Evolutionary conservation across 2,329 filamentous ascomycete genomes (phyloP).

Genomic region (Botrytis deweyae): DNA sequence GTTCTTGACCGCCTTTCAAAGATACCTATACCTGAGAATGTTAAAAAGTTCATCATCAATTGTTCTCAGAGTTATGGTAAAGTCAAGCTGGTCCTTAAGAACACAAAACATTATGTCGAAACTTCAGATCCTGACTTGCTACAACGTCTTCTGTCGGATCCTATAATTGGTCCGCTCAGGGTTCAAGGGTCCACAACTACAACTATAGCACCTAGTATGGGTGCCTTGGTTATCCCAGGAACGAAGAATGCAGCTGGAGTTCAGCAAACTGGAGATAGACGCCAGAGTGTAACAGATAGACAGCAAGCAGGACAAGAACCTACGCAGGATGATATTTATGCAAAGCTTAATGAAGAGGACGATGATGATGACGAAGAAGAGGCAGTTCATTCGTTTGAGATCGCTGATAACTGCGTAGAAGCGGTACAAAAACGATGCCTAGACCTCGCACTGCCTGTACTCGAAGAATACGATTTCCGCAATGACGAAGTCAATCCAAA

Average conservation of each 20-base stretch:
- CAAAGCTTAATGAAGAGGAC: slow-evolving; percentile 73
- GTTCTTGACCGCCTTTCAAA: slow-evolving; percentile 87
- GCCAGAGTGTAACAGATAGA: slow-evolving; percentile 41
- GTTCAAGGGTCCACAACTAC: slow-evolving; percentile 69
- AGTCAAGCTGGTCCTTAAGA: slow-evolving; percentile 90
- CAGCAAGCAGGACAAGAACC: slow-evolving; percentile 51
- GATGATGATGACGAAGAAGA: slow-evolving; percentile 81
- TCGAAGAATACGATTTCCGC: slow-evolving; percentile 97
- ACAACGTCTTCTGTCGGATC: slow-evolving; percentile 81
- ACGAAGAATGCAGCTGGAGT: slow-evolving; percentile 91
- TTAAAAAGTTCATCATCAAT: slow-evolving; percentile 70
- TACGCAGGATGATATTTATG: slow-evolving; percentile 67
- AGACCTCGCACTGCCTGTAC: slow-evolving; percentile 78
- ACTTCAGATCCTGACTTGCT: slow-evolving; percentile 84
- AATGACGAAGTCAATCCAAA: slow-evolving; percentile 88
- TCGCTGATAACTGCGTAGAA: slow-evolving; percentile 78
- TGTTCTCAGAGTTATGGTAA: slow-evolving; percentile 93
- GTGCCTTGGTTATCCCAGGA: slow-evolving; percentile 85
- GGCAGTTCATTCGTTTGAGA: slow-evolving; percentile 90
- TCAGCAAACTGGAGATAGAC: slow-evolving; percentile 62
- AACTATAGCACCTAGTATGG: slow-evolving; percentile 81
- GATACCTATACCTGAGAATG: slow-evolving; percentile 77
- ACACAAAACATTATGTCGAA: slow-evolving; percentile 93
- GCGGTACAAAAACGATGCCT: slow-evolving; percentile 86
- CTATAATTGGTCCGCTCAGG: slow-evolving; percentile 75